Conservation (phyloP, 495 filamentous ascomycete genomes). For the Schizothecium vesticola region DNA sequence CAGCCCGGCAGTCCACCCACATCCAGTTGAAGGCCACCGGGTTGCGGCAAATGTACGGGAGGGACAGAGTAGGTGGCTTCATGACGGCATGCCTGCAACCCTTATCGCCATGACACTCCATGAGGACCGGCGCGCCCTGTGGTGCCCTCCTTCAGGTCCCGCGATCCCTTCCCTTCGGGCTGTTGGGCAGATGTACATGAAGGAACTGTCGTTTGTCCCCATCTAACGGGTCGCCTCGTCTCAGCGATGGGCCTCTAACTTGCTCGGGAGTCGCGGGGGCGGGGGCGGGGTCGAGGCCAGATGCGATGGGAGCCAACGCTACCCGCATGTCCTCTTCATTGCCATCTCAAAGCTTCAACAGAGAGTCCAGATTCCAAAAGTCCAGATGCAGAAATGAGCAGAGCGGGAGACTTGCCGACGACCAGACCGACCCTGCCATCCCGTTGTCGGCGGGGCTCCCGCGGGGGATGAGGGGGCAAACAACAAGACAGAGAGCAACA, state of each 20-base stretch:
- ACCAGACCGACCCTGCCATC: neutral
- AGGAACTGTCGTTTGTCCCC: constrained; percentile 13
- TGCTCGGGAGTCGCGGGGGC: constrained; percentile 5
- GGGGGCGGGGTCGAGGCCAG: neutral
- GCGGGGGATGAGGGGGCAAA: neutral
- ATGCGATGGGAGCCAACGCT: neutral
- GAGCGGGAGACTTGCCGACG: neutral
- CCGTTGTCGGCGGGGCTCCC: neutral
- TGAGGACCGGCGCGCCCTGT: neutral
- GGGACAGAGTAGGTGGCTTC: neutral
- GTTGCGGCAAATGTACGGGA: too few relatives aligned
- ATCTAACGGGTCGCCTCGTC: neutral
- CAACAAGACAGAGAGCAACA: neutral
- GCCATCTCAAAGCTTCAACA: neutral
- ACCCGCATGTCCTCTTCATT: neutral
- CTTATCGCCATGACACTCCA: neutral
- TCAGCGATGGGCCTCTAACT: constrained; percentile 12
- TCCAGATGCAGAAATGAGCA: neutral
- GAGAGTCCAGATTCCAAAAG: neutral
- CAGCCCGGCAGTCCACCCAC: neutral
- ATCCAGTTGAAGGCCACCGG: neutral
- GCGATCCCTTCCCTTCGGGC: constrained; percentile 9
- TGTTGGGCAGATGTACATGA: constrained; percentile 22
- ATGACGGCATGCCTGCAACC: neutral
- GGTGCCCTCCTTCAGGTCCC: neutral